Evolutionary conservation across 306 rosid genomes (phyloP), one percentile per base, ranked within the genome.

Genomic region (Cucurbita ficifolia): DNA sequence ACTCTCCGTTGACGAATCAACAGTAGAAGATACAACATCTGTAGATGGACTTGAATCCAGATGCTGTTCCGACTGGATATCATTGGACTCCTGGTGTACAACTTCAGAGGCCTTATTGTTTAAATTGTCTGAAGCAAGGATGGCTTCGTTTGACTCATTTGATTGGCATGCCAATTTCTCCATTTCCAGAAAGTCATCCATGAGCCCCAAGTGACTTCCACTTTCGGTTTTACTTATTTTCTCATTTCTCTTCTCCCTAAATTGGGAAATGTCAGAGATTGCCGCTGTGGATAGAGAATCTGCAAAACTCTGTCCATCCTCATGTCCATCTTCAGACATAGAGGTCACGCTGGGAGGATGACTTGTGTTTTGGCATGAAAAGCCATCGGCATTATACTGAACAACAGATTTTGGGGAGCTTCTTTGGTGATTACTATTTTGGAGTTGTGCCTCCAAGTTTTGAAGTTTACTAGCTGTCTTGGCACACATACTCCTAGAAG

Each of bases 131-230:
- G 82, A 84, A 73, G 75, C 74, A 60, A 86, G 76, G 76, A 77
- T 64, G 77, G 77, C 80, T n/a, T 76, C 80, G 67, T 84, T 87
- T 57, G 90, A 87, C 65, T 85, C 88, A 70, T 85, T 85, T 64
- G 97, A 82, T 69, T 85, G 77, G 83, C 88, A 86, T 60, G 97
- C 99, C 84, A 95, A 82, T 75, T 95, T 95, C 80, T 95, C 99
- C 82, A 95, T 95, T 86, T 95, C 99, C 79, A 95, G 84, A 84
- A 95, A 95, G 86, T 95, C 99, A 61, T 95, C 97, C 99, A 95
- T 95, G 62, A 95, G 95, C 52, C 87, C 95, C 85, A 95, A 86
- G 81, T 82, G 88, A 53, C 76, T 89, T 73, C 83, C 80, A 72
- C 82, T 85, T 80, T 89, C 92, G 39, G 92, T 81, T 79, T 81